A percentile compares a stretch with the other conserved stretches of the same genome.
These are phyloP conservation scores for Colletotrichum salicis DNA, from an alignment of 2,329 filamentous ascomycete genomes.

Conservation along the genomic window DNA sequence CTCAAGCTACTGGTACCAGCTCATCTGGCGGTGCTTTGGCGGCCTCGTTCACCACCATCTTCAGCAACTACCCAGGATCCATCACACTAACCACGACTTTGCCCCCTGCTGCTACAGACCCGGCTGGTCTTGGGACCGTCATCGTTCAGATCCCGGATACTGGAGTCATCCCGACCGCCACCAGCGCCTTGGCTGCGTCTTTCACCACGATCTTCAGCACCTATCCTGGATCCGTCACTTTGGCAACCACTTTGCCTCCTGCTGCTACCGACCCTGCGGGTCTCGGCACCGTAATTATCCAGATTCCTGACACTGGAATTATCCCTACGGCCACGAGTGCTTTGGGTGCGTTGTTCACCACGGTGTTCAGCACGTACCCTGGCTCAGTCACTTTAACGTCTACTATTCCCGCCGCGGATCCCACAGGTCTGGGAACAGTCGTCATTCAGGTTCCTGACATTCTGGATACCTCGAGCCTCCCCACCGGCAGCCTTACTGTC, in stretches of 20 bases:
- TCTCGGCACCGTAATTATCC: slow-evolving; percentile 10
- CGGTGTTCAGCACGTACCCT: slow-evolving; percentile 4
- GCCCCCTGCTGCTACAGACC: background rate
- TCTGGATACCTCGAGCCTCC: background rate
- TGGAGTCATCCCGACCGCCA: background rate
- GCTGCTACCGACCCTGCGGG: background rate
- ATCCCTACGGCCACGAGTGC: background rate
- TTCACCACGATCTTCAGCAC: slow-evolving; percentile 9
- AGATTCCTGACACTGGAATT: background rate
- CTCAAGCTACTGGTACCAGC: background rate
- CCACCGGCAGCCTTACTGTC: background rate
- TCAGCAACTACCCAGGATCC: slow-evolving; percentile 1
- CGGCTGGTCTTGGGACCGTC: background rate
- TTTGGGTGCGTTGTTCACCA: background rate
- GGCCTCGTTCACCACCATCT: background rate
- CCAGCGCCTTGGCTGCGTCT: background rate
- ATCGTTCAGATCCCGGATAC: background rate
- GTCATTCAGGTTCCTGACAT: background rate
- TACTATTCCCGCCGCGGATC: background rate
- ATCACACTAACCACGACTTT: background rate
- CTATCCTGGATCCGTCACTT: slow-evolving; percentile 7
- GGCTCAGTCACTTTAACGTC: background rate
- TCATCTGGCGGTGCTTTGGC: background rate
- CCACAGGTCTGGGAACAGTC: background rate
- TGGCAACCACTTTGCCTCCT: slow-evolving; percentile 8